A percentile compares a stretch with the other conserved stretches of the same genome.
These are phyloP conservation scores for Scytalidium lignicola DNA, from an alignment of 2,329 filamentous ascomycete species.

Conservation along the genomic window DNA sequence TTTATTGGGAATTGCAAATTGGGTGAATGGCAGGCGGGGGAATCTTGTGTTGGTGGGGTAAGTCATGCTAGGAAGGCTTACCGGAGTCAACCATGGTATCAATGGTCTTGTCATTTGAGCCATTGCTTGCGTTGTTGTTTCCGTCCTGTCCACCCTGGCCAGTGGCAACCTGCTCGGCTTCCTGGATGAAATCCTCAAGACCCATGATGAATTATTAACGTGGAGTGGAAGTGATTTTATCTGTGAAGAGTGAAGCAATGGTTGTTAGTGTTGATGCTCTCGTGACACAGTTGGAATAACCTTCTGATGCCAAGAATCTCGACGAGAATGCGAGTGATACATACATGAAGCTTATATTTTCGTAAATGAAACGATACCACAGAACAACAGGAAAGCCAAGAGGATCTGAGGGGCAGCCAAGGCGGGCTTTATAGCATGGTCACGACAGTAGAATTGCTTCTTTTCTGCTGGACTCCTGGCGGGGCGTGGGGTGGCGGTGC, in stretches of 20 bases:
- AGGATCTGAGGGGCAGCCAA: not conserved
- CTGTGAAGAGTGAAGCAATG: not conserved
- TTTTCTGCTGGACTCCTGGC: not conserved
- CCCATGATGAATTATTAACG: constrained; percentile 17
- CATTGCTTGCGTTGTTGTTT: constrained; percentile 24
- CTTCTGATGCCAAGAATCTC: no score
- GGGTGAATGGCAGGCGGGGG: no score
- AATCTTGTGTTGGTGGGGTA: not conserved
- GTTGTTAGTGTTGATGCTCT: no score
- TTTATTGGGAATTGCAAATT: no score
- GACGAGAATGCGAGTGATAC: no score
- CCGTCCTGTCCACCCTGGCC: constrained; percentile 28
- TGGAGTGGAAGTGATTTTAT: not conserved
- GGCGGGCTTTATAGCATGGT: not conserved
- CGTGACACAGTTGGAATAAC: no score
- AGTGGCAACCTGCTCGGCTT: constrained; percentile 25
- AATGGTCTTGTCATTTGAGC: constrained; percentile 23
- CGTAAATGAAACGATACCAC: no score
- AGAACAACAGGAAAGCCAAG: not conserved
- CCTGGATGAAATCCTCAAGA: constrained; percentile 24
- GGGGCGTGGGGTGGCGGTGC: not conserved
- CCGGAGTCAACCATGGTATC: constrained; percentile 31
- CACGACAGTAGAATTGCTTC: not conserved
- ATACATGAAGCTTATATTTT: no score
- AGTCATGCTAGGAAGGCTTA: constrained; percentile 11